Evolutionary conservation across 371 early-diverging fungal genomes (phyloP).

Genomic region (Circinella umbellata): DNA sequence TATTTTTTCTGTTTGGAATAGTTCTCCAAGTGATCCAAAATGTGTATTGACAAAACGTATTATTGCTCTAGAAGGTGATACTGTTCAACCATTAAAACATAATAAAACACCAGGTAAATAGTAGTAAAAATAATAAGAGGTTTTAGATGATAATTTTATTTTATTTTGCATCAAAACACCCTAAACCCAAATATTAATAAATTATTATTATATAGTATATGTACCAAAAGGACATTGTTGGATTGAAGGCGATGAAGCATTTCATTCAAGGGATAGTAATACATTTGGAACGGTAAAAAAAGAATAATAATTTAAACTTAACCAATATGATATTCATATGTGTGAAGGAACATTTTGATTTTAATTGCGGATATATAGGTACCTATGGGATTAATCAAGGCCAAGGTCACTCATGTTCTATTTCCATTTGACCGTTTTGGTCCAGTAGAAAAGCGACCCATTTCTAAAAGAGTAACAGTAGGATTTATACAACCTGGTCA

Average conservation of each 20-base stretch:
- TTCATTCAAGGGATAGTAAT: conserved; percentile 87
- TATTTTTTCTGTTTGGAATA: conserved; percentile 11
- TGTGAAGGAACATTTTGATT: neutral
- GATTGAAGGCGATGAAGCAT: conserved; percentile 92
- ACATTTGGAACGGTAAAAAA: conserved; percentile 79
- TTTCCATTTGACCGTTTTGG: conserved; percentile 78
- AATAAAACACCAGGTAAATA: conserved; percentile 25
- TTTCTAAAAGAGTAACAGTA: conserved; percentile 34
- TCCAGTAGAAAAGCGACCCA: conserved; percentile 41
- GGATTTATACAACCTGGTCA: conserved; percentile 25
- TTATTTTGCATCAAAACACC: no score
- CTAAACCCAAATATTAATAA: no score
- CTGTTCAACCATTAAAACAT: conserved; percentile 64
- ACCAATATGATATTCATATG: neutral
- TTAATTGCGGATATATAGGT: conserved; percentile 37
- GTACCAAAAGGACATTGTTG: conserved; percentile 91
- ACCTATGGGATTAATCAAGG: conserved; percentile 72
- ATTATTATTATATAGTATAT: conserved; percentile 37
- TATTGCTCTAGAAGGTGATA: conserved; percentile 87
- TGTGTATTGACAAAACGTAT: conserved; percentile 81
- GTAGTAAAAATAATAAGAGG: neutral
- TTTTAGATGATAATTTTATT: no score
- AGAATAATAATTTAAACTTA: no score
- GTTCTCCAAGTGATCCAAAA: conserved; percentile 78
- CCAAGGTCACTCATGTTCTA: conserved; percentile 63